These are phyloP conservation scores for Graphiopsis chlorocephala DNA, from an alignment of 2,329 filamentous ascomycete species.

Conservation along the genomic window DNA sequence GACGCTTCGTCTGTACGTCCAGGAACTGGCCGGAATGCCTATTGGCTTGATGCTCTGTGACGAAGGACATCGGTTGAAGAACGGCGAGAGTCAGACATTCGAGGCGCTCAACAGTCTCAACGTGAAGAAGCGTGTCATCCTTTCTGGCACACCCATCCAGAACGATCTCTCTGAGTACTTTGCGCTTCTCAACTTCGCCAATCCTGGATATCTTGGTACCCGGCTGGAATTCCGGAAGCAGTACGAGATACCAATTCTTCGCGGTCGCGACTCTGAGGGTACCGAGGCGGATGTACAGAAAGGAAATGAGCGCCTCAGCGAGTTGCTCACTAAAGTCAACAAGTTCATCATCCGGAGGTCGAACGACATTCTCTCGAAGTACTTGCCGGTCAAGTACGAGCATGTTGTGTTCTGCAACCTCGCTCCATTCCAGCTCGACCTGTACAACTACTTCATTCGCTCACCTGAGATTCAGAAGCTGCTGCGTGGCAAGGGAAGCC, in stretches of 20 bases:
- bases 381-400: slow-evolving; percentile 96
- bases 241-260: slow-evolving; percentile 88
- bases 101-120: slow-evolving; percentile 86
- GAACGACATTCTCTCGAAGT: slow-evolving; percentile 97
- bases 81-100: slow-evolving; percentile 94
- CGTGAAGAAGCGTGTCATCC: slow-evolving; percentile 85
- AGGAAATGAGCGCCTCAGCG: slow-evolving; percentile 77
- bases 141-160: slow-evolving; percentile 96
- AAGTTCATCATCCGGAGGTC: slow-evolving; percentile 98
- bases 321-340: slow-evolving; percentile 83
- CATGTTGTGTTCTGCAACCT: slow-evolving; percentile 98
- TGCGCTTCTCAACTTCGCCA: slow-evolving; percentile 91
- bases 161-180: slow-evolving; percentile 99
- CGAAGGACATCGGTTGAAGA: slow-evolving; percentile 94
- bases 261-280: slow-evolving; percentile 86
- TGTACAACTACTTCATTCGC: slow-evolving; percentile 97
- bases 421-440: slow-evolving; percentile 83
- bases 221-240: slow-evolving; percentile 89
- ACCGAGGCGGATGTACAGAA: slow-evolving; percentile 76
- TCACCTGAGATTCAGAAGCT: slow-evolving; percentile 92
- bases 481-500: slow-evolving; percentile 87
- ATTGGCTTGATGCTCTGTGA: slow-evolving; percentile 94
- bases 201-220: slow-evolving; percentile 85
- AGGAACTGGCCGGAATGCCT: slow-evolving; percentile 82
- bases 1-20: slow-evolving; percentile 84